phyloP scores from a whole-genome alignment of 805 yeast genomes.

The Wickerhamiella sorbophila region DNA sequence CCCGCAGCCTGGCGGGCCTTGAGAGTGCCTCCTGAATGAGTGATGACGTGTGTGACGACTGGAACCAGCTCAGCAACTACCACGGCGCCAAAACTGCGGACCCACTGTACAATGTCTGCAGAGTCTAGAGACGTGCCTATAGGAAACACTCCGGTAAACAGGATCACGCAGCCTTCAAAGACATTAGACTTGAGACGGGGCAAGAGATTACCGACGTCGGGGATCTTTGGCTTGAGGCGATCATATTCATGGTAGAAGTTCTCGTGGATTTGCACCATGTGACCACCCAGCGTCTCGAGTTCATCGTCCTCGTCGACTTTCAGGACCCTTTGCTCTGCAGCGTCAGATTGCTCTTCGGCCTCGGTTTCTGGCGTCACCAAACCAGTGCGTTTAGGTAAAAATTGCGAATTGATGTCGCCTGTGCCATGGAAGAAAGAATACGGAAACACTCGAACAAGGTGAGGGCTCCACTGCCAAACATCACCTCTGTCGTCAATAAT shows the following conservation, averaged over 20 bases:
- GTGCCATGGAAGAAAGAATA: slow-evolving; percentile 93
- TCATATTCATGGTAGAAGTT: slow-evolving; percentile 42
- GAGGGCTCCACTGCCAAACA: slow-evolving; percentile 96
- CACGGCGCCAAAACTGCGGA: slow-evolving; percentile 77
- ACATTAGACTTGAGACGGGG: slow-evolving; percentile 60
- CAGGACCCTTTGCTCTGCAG: slow-evolving; percentile 10
- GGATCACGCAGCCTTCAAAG: slow-evolving; percentile 50
- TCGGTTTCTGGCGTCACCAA: slow-evolving; percentile 19
- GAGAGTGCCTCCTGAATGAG: slow-evolving; percentile 64
- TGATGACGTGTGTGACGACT: slow-evolving; percentile 76
- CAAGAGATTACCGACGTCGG: slow-evolving; percentile 28
- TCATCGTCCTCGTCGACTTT: slow-evolving; percentile 68
- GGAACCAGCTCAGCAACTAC: slow-evolving; percentile 59
- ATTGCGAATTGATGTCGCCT: slow-evolving; percentile 91
- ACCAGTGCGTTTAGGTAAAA: slow-evolving; percentile 58
- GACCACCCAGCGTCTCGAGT: slow-evolving; percentile 44
- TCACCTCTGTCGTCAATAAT: slow-evolving; percentile 96
- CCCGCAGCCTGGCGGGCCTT: slow-evolving; percentile 70
- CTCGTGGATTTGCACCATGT: slow-evolving; percentile 48
- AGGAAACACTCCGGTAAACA: slow-evolving; percentile 85
- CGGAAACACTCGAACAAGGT: slow-evolving; percentile 83
- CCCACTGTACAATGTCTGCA: slow-evolving; percentile 88
- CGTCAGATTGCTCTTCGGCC: slow-evolving; percentile 12
- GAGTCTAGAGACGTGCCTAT: slow-evolving; percentile 54
- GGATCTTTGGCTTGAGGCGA: slow-evolving; percentile 8